Conservation (phyloP, 108 stramenopile genomes). For the Skeletonema tropicum region DNA sequence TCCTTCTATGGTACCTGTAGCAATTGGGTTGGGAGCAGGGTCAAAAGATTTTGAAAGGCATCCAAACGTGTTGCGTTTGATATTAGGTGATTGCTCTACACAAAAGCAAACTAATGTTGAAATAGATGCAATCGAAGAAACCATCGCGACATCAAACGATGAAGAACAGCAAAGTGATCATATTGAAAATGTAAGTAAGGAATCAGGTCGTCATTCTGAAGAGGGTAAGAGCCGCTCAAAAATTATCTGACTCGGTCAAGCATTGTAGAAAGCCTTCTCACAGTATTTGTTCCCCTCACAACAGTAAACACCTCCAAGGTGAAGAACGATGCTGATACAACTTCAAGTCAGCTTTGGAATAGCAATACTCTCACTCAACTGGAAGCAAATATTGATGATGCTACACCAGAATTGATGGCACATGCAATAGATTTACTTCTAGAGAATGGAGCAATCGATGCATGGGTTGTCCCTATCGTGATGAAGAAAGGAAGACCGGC, state of each 20-base stretch:
- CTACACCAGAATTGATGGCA: constrained; percentile 83
- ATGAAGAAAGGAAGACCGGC: constrained; percentile 96
- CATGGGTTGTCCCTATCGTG: constrained; percentile 86
- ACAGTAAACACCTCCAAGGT: background rate
- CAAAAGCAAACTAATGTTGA: constrained; percentile 1
- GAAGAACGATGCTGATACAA: background rate
- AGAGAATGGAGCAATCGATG: constrained; percentile 82
- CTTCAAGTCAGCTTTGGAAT: constrained; percentile 40
- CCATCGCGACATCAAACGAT: background rate
- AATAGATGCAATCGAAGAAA: constrained; percentile 1
- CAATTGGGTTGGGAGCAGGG: constrained; percentile 89
- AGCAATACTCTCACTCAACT: constrained; percentile 62
- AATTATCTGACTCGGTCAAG: background rate
- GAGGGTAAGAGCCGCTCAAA: constrained; percentile 26
- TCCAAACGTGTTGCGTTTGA: constrained; percentile 88
- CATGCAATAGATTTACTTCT: constrained; percentile 73
- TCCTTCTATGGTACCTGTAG: constrained; percentile 66
- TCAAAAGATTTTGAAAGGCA: constrained; percentile 91
- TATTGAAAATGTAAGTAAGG: constrained; percentile 26
- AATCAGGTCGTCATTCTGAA: background rate
- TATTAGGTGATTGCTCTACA: constrained; percentile 65
- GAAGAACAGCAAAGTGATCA: background rate
- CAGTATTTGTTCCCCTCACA: background rate
- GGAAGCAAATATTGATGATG: constrained; percentile 93
- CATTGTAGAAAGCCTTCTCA: background rate